These are phyloP conservation scores for Daedaleopsis nitida DNA, from an alignment of 768 basidiomycete species.

Conservation along the genomic window DNA sequence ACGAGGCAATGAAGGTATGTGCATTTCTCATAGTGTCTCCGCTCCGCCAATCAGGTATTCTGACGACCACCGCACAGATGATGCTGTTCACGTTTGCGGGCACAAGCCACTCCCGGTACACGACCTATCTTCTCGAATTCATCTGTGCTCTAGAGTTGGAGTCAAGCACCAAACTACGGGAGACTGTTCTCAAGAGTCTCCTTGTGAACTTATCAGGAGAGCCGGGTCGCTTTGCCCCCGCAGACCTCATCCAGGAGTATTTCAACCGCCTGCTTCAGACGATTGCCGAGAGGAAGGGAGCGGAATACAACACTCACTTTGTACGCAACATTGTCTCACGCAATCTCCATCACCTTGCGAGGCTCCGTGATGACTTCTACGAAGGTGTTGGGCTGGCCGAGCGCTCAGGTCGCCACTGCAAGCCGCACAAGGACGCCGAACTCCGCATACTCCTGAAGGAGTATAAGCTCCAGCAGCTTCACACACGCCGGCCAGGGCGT, in stretches of 20 bases:
- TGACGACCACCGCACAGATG: background rate
- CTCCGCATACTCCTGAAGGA: constrained; percentile 17
- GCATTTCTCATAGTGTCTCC: too few relatives aligned
- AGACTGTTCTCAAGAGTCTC: constrained; percentile 18
- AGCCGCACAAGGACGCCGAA: constrained; percentile 22
- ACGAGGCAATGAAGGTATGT: constrained; percentile 34
- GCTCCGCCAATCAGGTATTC: too few relatives aligned
- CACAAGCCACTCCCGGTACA: constrained; percentile 35
- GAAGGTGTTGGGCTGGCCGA: background rate
- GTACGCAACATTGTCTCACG: constrained; percentile 28
- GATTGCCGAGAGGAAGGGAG: constrained; percentile 21
- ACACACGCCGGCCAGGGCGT: constrained; percentile 21
- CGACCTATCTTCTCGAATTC: constrained; percentile 35
- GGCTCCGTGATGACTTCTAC: constrained; percentile 25
- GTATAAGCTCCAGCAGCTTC: constrained; percentile 25
- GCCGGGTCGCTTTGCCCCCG: constrained; percentile 26
- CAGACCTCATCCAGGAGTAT: constrained; percentile 34
- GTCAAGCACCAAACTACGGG: constrained; percentile 23
- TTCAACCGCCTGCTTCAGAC: constrained; percentile 27
- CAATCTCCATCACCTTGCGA: constrained; percentile 26
- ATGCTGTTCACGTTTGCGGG: constrained; percentile 39
- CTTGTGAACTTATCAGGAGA: constrained; percentile 34
- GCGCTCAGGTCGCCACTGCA: constrained; percentile 22
- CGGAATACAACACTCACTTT: constrained; percentile 26
- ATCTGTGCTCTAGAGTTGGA: constrained; percentile 35